Percentiles rank a stretch among this genome's conserved stretches.
Evolutionary conservation across 2,329 filamentous ascomycete species (phyloP).

Genomic region (Zasmidium citrigriseum): DNA sequence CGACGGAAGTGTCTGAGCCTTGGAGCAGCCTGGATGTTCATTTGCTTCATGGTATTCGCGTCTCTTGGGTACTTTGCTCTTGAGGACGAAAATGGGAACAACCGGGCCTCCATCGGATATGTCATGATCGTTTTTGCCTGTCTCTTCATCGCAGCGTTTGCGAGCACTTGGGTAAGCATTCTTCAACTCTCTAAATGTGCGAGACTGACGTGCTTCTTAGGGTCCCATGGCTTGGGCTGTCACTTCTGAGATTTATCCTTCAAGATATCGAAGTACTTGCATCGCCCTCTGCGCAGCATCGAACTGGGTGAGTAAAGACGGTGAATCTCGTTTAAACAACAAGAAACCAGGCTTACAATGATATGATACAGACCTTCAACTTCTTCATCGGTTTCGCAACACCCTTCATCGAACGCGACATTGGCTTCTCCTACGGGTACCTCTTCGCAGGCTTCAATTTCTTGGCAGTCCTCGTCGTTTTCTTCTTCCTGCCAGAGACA

Average conservation of each 20-base stretch:
- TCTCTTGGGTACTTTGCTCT: slow-evolving; percentile 46
- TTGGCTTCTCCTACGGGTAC: slow-evolving; percentile 38
- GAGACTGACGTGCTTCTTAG: no score
- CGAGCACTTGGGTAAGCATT: slow-evolving; percentile 66
- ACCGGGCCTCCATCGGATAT: slow-evolving; percentile 50
- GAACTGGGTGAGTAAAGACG: slow-evolving; percentile 52
- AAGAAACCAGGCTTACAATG: background rate
- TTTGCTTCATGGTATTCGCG: slow-evolving; percentile 58
- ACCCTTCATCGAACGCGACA: slow-evolving; percentile 33
- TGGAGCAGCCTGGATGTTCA: slow-evolving; percentile 49
- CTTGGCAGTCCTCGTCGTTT: slow-evolving; percentile 29
- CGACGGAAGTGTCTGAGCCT: slow-evolving; percentile 47
- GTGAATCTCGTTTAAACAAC: background rate
- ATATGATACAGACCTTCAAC: slow-evolving; percentile 27
- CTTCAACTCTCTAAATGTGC: no score
- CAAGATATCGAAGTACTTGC: slow-evolving; percentile 50
- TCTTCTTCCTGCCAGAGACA: slow-evolving; percentile 37
- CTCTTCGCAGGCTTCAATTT: slow-evolving; percentile 37
- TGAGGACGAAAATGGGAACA: slow-evolving; percentile 19
- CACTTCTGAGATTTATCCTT: slow-evolving; percentile 55
- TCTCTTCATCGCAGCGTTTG: slow-evolving; percentile 65
- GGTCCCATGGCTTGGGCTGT: slow-evolving; percentile 64
- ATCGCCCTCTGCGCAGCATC: slow-evolving; percentile 62
- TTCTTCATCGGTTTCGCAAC: slow-evolving; percentile 28
- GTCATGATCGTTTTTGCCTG: slow-evolving; percentile 68